Base-by-base conservation (phyloP, 1,284 basidiomycete species). In the Mycosarcoma mackinlayi region DNA sequence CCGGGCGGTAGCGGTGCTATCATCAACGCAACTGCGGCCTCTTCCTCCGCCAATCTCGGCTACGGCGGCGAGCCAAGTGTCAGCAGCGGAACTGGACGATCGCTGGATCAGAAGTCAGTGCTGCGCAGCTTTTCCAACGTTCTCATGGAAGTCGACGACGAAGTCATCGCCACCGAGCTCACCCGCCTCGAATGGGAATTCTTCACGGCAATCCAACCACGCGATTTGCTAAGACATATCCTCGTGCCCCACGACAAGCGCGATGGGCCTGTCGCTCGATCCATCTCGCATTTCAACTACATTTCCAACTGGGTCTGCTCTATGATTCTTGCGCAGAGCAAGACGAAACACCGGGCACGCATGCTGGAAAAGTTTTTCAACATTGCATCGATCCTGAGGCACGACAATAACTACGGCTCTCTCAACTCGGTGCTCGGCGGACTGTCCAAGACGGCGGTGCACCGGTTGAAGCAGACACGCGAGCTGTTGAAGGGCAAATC, bases 271-370 rank as follows among this genome's bases (percentile, higher is more conserved):
- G 76, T 78, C 7, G 49, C 76, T n/a, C 60, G 65, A 9, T 72
- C 65, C 25, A 79, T 79, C 28, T 72, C 66, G 16, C 77, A 79
- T 60, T 79, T 79, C 51, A 79, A 79, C 56, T 79, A 79, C 61
- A 64, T 78, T 42, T 77, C 75, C 18, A 64, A 61, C 45, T 79
- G 77, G 77, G 75, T 79, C 3, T 76, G 72, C 42, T 70, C 75
- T 16, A 77, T 79, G 74, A 76, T 79, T 51, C 59, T 79, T 28
- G 71, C 68, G 18, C 76, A 79, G 53, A 48, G 55, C 24, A 78
- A 78, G 57, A 62, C 64, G 8, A 79, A 79, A 62, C 60, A 64
- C 33, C 71, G 77, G 4, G 76, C 75, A 14, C 34, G 67, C 30
- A 75, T 79, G 72, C 38, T 79, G 52, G 77, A 79, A 25, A 78